These are phyloP conservation scores for Aspergillus nomiae DNA, from an alignment of 2,329 filamentous ascomycete genomes.

Conservation along the genomic window DNA sequence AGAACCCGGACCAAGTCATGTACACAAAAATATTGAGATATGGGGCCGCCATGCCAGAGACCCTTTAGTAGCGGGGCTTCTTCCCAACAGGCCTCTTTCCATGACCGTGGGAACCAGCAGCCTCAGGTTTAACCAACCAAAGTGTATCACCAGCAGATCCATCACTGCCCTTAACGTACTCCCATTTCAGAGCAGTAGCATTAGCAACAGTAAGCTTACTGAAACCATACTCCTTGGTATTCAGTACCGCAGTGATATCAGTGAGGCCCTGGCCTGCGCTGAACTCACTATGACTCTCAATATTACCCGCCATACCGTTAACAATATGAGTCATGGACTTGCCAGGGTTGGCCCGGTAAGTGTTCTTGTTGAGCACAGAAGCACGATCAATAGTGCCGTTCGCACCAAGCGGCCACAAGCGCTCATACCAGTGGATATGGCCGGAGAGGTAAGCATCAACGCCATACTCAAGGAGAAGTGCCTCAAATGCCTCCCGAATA, in stretches of 20 bases:
- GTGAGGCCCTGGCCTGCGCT: slow-evolving; percentile 33
- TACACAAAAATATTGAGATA: too few species aligned
- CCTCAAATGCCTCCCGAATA: slow-evolving; percentile 51
- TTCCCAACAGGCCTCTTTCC: too few species aligned
- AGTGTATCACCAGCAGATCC: slow-evolving; percentile 13
- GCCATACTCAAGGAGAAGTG: slow-evolving; percentile 45
- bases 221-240: slow-evolving; percentile 52
- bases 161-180: slow-evolving; percentile 49
- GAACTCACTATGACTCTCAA: slow-evolving; percentile 52
- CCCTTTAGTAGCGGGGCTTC: too few species aligned
- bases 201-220: slow-evolving; percentile 50
- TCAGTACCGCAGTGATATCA: slow-evolving; percentile 50
- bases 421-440: slow-evolving; percentile 53
- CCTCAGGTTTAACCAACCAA: too few species aligned
- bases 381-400: slow-evolving; percentile 46
- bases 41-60: too few species aligned
- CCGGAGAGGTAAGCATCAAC: slow-evolving; percentile 52
- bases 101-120: too few species aligned
- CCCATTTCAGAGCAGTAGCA: slow-evolving; percentile 45
- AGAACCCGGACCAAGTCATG: too few species aligned
- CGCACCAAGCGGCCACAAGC: slow-evolving; percentile 40
- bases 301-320: slow-evolving; percentile 58
- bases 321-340: slow-evolving; percentile 53
- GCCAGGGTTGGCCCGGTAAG: slow-evolving; percentile 51
- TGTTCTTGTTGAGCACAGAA: slow-evolving; percentile 51